Base-by-base conservation (phyloP, 2,329 filamentous ascomycete species). In the Ophiostoma montium region DNA sequence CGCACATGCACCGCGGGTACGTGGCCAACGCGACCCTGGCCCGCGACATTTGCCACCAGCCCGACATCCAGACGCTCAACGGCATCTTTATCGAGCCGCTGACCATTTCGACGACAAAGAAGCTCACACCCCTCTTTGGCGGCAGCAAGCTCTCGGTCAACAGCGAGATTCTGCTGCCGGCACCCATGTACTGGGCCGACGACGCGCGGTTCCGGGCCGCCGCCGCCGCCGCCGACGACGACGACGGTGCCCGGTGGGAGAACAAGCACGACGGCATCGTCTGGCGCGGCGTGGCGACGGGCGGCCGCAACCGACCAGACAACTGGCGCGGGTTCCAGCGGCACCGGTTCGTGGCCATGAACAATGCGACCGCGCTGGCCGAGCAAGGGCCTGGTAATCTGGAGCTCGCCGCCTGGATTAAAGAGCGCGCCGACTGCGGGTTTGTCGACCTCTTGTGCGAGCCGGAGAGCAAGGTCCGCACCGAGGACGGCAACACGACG, bases 301-400 rank as follows among this genome's bases (percentile, higher is more conserved):
- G 80, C 2, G 81, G 80, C 1, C 64, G 65, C 35, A 79, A 83
- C 55, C 65, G 69, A 55, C 57, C 69, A 61, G 56, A 71, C 27
- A 86, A 80, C 57, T 88, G 84, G 84, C 74, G 69, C 11, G 74
- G 78, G 0, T 87, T 86, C 58, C 83, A 88, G 54, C 76, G 84
- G 3, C 84, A 87, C 59, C 80, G 84, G 2, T 85, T 88, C 59
- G 73, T 86, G 2, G 70, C 78, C 42, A 83, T 87, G 78, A 74
- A 80, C 58, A 87, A 88, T 56, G 74, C 69, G n/a, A 44, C 42
- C 5, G n/a, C 42, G 19, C n/a, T 44, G 16, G 39, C 23, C n/a
- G 68, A 72, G 1, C 68, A 70, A 48, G 58, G 63, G 41, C 42
- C 13, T 13, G 64, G 68, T n/a, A 13, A 15, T 15, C 21, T 23